phyloP scores from a whole-genome alignment of 2,329 filamentous ascomycete species.

The Tolypocladium ophioglossoides region DNA sequence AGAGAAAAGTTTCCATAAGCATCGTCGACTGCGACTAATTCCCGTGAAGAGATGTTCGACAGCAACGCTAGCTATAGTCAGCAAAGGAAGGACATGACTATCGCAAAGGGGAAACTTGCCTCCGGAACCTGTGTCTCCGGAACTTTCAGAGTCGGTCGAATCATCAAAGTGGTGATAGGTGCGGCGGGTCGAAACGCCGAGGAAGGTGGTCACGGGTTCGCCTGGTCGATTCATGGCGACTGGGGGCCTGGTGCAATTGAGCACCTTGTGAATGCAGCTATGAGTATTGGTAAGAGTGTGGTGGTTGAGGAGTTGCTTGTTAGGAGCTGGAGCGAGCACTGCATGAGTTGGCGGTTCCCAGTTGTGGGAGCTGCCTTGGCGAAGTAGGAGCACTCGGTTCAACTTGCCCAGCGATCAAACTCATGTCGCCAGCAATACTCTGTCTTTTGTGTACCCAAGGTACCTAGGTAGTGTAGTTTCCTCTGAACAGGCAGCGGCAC shows the following conservation, averaged over 20 bases:
- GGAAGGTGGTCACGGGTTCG: neutral
- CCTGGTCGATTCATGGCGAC: neutral
- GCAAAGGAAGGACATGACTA: neutral
- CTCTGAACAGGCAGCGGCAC: neutral
- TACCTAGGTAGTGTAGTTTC: no score
- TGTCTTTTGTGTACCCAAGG: no score
- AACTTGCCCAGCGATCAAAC: neutral
- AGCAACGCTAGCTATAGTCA: neutral
- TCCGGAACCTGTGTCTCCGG: neutral
- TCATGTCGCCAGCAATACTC: no score
- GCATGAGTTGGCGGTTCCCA: neutral
- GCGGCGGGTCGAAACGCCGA: neutral
- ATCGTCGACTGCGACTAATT: constrained; percentile 7
- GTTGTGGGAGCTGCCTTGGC: neutral
- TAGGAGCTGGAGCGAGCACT: neutral
- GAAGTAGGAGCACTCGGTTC: neutral
- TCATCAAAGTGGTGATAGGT: neutral
- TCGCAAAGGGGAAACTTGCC: neutral
- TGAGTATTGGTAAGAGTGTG: neutral
- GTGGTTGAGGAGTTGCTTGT: neutral
- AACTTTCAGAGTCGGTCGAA: neutral
- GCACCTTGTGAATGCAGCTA: neutral
- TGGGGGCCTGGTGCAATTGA: neutral
- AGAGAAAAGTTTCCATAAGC: neutral
- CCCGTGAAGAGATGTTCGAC: neutral